phyloP scores from a whole-genome alignment of 2,329 filamentous ascomycete species.

The Didymella exigua region DNA sequence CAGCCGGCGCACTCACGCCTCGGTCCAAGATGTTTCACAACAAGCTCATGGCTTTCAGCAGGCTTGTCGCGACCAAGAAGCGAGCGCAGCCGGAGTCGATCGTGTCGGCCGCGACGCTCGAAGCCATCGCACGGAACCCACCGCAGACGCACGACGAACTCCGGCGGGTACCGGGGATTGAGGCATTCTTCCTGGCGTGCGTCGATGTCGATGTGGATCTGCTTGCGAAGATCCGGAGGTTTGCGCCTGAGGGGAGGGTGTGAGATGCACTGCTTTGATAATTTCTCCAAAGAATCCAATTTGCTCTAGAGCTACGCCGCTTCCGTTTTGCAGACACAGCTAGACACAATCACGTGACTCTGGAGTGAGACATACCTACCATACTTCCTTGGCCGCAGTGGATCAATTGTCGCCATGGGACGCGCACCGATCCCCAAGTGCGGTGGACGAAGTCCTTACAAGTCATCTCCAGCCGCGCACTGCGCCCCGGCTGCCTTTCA shows the following conservation, averaged over 20 bases:
- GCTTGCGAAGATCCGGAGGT: conserved; percentile 35
- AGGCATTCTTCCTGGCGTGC: conserved; percentile 31
- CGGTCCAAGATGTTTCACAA: conserved; percentile 26
- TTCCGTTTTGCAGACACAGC: too few species aligned
- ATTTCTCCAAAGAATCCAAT: too few species aligned
- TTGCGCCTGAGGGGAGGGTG: conserved; percentile 18
- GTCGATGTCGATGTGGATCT: conserved; percentile 26
- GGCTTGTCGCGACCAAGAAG: conserved; percentile 26
- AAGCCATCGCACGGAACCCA: conserved; percentile 23
- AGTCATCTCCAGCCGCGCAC: too few species aligned
- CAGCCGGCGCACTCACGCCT: background rate
- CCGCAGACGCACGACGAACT: conserved; percentile 35
- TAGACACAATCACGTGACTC: too few species aligned
- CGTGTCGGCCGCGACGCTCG: conserved; percentile 29
- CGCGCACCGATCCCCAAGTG: too few species aligned
- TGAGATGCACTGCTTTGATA: too few species aligned
- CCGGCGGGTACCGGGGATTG: conserved; percentile 31
- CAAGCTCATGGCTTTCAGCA: conserved; percentile 42
- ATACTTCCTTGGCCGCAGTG: too few species aligned
- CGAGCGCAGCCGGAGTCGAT: conserved; percentile 13
- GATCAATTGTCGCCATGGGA: too few species aligned
- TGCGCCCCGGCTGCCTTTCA: too few species aligned
- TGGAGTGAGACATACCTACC: too few species aligned
- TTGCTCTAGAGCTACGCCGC: too few species aligned
- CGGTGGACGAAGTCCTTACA: too few species aligned